Evolutionary conservation across 1,284 basidiomycete genomes (phyloP).

Genomic region (Cerioporus squamosus): DNA sequence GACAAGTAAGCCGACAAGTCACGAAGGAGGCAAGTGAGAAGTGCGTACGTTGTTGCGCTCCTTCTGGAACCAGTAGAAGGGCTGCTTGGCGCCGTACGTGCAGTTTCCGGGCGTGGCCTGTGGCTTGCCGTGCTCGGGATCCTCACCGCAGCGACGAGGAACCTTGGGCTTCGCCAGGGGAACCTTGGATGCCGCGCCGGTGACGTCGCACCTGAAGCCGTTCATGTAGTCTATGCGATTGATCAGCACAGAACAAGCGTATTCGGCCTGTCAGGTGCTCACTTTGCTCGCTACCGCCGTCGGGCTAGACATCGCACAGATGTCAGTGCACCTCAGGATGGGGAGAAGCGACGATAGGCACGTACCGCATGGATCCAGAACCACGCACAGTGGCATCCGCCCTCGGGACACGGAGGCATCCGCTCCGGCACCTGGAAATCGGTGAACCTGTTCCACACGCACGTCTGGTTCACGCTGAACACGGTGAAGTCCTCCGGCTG

Average conservation of each 20-base stretch:
- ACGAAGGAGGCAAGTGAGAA: not conserved
- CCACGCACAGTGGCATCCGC: slow-evolving; percentile 72
- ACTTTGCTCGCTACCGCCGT: slow-evolving; percentile 53
- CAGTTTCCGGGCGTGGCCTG: slow-evolving; percentile 48
- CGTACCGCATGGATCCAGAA: slow-evolving; percentile 73
- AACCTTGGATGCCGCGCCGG: slow-evolving; percentile 55
- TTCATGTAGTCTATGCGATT: slow-evolving; percentile 66
- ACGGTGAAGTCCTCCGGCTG: slow-evolving; percentile 72
- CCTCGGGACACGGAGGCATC: slow-evolving; percentile 72
- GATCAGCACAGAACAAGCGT: not conserved
- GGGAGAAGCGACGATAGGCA: not conserved
- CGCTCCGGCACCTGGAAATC: slow-evolving; percentile 68
- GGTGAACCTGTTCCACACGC: slow-evolving; percentile 71
- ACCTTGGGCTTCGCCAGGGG: slow-evolving; percentile 42
- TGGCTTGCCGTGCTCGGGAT: slow-evolving; percentile 32
- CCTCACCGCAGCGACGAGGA: slow-evolving; percentile 37
- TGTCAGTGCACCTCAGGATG: not conserved
- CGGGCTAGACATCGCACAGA: slow-evolving; percentile 26
- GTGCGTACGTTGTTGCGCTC: slow-evolving; percentile 37
- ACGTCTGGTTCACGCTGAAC: slow-evolving; percentile 76
- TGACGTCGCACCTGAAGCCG: slow-evolving; percentile 75
- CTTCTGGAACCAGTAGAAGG: slow-evolving; percentile 68
- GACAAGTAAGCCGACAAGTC: slow-evolving; percentile 3
- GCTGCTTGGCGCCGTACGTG: slow-evolving; percentile 70
- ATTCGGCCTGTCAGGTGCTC: slow-evolving; percentile 9